Conservation (phyloP, 2,329 filamentous ascomycete genomes). For the Aureobasidium sp. region DNA sequence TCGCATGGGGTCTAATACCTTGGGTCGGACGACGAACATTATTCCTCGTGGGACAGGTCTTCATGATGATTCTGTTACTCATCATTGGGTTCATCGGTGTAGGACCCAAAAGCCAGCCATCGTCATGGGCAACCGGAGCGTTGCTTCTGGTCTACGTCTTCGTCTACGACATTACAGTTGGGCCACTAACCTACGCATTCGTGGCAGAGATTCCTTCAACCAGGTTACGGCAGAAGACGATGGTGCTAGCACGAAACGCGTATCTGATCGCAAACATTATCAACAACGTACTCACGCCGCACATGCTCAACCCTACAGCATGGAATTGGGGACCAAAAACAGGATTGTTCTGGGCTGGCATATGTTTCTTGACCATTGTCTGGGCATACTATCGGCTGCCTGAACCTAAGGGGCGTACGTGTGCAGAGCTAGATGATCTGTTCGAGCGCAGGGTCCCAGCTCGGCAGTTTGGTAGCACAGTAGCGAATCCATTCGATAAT, state of each 20-base stretch:
- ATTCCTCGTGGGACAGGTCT: constrained; percentile 25
- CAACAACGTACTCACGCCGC: constrained; percentile 19
- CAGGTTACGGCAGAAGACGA: constrained; percentile 21
- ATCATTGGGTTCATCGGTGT: constrained; percentile 19
- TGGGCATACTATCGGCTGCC: constrained; percentile 48
- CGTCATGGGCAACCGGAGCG: constrained; percentile 33
- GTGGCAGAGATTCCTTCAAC: constrained; percentile 23
- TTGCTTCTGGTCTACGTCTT: constrained; percentile 44
- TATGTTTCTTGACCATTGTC: constrained; percentile 36
- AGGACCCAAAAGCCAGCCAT: constrained; percentile 12
- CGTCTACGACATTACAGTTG: constrained; percentile 23
- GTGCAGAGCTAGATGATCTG: constrained; percentile 48
- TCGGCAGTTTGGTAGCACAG: constrained; percentile 28
- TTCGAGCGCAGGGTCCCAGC: constrained; percentile 40
- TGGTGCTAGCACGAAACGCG: constrained; percentile 22
- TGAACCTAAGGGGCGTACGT: constrained; percentile 46
- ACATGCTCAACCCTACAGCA: constrained; percentile 19
- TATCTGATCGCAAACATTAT: constrained; percentile 22
- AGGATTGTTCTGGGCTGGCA: constrained; percentile 32
- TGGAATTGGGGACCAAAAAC: constrained; percentile 19
- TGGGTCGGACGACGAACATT: constrained; percentile 31
- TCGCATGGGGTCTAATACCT: constrained; percentile 27
- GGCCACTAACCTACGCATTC: constrained; percentile 24
- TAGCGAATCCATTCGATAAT: constrained; percentile 15
- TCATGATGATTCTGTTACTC: constrained; percentile 26